Conservation (phyloP, 352 stramenopile species). For the Phytophthora niederhauseri region DNA sequence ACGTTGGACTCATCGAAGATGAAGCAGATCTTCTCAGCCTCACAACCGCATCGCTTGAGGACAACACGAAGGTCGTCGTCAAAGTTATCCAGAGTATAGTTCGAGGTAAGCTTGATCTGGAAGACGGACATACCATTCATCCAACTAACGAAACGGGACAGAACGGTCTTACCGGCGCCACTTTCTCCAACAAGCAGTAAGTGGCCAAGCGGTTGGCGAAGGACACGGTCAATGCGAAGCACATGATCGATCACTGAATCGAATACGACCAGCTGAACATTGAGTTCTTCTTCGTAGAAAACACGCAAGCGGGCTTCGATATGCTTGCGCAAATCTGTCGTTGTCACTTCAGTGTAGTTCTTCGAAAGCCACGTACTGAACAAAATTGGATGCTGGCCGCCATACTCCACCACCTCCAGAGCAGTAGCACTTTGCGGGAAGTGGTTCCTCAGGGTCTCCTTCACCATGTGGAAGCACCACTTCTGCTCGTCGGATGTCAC, state of each 20-base stretch:
- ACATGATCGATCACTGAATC: slow-evolving; percentile 99
- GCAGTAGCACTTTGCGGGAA: slow-evolving; percentile 84
- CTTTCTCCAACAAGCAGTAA: slow-evolving; percentile 98
- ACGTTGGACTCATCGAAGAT: slow-evolving; percentile 99
- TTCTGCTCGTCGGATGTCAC: slow-evolving; percentile 96
- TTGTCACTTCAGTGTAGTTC: slow-evolving; percentile 95
- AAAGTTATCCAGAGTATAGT: slow-evolving; percentile 99
- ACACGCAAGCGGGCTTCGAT: slow-evolving; percentile 96
- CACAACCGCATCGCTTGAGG: slow-evolving; percentile 97
- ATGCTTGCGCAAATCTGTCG: slow-evolving; percentile 95
- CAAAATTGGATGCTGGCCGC: slow-evolving; percentile 93
- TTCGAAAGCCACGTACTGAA: slow-evolving; percentile 99
- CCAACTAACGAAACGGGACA: slow-evolving; percentile 99
- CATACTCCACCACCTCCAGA: slow-evolving; percentile 73
- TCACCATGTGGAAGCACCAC: slow-evolving; percentile 95
- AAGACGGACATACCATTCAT: slow-evolving; percentile 99
- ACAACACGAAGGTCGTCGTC: slow-evolving; percentile 98
- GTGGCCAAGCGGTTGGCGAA: slow-evolving; percentile 99
- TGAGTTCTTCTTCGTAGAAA: slow-evolving; percentile 99
- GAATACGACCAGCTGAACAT: slow-evolving; percentile 99
- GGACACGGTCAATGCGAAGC: slow-evolving; percentile 97
- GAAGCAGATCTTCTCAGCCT: slow-evolving; percentile 99
- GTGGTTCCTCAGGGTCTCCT: slow-evolving; percentile 79
- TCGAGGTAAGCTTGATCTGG: slow-evolving; percentile 99
- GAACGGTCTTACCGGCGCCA: slow-evolving; percentile 98